Conservation (phyloP, 2,329 filamentous ascomycete species). For the Seiridium cupressi region DNA sequence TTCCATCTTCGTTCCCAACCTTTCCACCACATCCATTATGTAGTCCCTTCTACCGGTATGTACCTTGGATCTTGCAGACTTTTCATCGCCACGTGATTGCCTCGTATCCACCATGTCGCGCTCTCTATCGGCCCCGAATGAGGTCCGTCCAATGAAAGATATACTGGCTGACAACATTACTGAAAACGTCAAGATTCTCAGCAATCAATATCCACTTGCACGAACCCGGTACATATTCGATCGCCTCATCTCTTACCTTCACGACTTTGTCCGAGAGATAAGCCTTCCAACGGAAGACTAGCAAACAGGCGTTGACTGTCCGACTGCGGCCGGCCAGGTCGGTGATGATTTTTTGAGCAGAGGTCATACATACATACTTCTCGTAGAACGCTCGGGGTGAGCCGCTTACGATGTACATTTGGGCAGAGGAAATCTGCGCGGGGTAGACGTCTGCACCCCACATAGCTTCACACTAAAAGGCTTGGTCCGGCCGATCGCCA, state of each 20-base stretch:
- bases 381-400: constrained; percentile 76
- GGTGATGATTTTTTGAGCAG: constrained; percentile 72
- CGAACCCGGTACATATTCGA: constrained; percentile 73
- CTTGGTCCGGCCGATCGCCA: too few species aligned
- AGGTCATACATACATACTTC: constrained; percentile 82
- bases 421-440: too few species aligned
- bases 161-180: constrained; percentile 80
- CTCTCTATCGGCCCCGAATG: background rate
- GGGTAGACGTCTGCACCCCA: too few species aligned
- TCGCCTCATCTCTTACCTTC: constrained; percentile 73
- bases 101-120: too few species aligned
- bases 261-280: constrained; percentile 80
- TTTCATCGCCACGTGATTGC: too few species aligned
- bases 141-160: constrained; percentile 37
- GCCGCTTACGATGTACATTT: too few species aligned
- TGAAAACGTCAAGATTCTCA: constrained; percentile 71
- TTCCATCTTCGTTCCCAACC: too few species aligned
- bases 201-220: constrained; percentile 64
- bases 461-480: too few species aligned
- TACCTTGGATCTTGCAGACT: too few species aligned
- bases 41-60: too few species aligned
- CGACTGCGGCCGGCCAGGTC: constrained; percentile 71
- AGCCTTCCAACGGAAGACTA: constrained; percentile 74
- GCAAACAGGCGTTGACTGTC: constrained; percentile 71
- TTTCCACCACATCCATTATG: too few species aligned